Evolutionary conservation across 2,329 filamentous ascomycete species (phyloP).

Genomic region (Paramyrothecium roridum): DNA sequence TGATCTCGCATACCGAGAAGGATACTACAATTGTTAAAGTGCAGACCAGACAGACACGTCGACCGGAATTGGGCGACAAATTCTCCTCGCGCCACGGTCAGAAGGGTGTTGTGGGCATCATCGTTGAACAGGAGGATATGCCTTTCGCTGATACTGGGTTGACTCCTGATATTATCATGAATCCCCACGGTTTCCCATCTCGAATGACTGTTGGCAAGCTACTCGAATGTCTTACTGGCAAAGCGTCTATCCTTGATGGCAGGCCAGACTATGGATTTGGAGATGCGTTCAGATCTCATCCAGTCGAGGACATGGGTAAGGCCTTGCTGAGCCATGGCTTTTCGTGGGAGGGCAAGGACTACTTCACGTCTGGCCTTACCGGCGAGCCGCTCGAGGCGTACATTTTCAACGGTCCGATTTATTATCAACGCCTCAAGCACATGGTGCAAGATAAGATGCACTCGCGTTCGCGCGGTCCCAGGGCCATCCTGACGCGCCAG

Average conservation of each 20-base stretch:
- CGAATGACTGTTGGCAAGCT: slow-evolving; percentile 99
- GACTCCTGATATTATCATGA: slow-evolving; percentile 99
- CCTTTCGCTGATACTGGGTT: slow-evolving; percentile 90
- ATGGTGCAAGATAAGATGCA: slow-evolving; percentile 99
- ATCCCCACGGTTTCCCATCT: slow-evolving; percentile 98
- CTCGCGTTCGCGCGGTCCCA: slow-evolving; percentile 83
- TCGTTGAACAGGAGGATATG: slow-evolving; percentile 95
- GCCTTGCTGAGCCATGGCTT: slow-evolving; percentile 86
- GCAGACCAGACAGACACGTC: slow-evolving; percentile 90
- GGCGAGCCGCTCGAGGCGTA: slow-evolving; percentile 92
- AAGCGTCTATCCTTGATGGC: slow-evolving; percentile 84
- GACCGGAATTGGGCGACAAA: slow-evolving; percentile 95
- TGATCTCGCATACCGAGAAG: slow-evolving; percentile 85
- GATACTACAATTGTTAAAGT: slow-evolving; percentile 89
- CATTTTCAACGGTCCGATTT: slow-evolving; percentile 98
- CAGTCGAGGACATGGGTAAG: slow-evolving; percentile 85
- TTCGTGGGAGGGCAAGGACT: slow-evolving; percentile 96
- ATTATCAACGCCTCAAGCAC: slow-evolving; percentile 99
- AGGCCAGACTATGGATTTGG: slow-evolving; percentile 80
- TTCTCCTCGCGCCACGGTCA: slow-evolving; percentile 98
- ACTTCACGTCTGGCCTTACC: slow-evolving; percentile 90
- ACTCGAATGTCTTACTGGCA: slow-evolving; percentile 90
- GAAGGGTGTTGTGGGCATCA: slow-evolving; percentile 96
- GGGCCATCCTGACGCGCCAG: slow-evolving; percentile 89
- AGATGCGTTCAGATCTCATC: slow-evolving; percentile 77